These are phyloP conservation scores for Theileria parva DNA, from an alignment of 169 alveolate species.

Conservation along the genomic window DNA sequence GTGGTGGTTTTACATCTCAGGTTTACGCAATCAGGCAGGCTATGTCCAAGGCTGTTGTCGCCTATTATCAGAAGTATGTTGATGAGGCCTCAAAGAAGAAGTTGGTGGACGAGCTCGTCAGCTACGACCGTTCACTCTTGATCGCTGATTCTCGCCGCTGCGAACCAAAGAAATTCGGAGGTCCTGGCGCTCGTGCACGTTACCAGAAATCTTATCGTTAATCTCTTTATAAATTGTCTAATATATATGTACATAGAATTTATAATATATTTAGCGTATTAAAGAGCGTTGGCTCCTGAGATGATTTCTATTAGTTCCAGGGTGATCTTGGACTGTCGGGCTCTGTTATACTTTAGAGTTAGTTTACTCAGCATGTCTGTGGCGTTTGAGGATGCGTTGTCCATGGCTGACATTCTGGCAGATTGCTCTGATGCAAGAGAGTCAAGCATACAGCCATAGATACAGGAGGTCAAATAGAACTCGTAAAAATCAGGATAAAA, in stretches of 20 bases:
- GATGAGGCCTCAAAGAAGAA: slow-evolving; percentile 94
- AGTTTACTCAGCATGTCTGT: slow-evolving; percentile 81
- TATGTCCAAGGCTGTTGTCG: slow-evolving; percentile 97
- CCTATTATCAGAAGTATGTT: slow-evolving; percentile 95
- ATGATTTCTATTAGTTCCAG: slow-evolving; percentile 91
- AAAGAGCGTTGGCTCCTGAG: slow-evolving; percentile 92
- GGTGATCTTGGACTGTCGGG: slow-evolving; percentile 90
- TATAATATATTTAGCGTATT: slow-evolving; percentile 2
- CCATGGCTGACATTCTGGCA: slow-evolving; percentile 88
- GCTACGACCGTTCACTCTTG: slow-evolving; percentile 97
- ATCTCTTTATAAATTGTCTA: slow-evolving; percentile 21
- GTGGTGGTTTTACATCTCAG: slow-evolving; percentile 98
- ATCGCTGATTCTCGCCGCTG: slow-evolving; percentile 99
- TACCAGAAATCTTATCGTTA: slow-evolving; percentile 98
- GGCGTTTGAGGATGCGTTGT: slow-evolving; percentile 86
- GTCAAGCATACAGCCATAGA: slow-evolving; percentile 73
- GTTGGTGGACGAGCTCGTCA: slow-evolving; percentile 91
- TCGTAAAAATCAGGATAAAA: slow-evolving; percentile 75
- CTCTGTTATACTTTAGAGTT: slow-evolving; percentile 77
- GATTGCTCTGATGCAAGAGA: slow-evolving; percentile 82
- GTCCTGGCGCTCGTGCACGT: slow-evolving; percentile 98
- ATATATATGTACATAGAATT: too few relatives aligned
- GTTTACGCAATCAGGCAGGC: slow-evolving; percentile 97
- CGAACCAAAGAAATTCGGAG: slow-evolving; percentile 99
- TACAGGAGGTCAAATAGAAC: slow-evolving; percentile 72